phyloP scores from a whole-genome alignment of 805 yeast species.

The Isabelozyma rhagii region DNA sequence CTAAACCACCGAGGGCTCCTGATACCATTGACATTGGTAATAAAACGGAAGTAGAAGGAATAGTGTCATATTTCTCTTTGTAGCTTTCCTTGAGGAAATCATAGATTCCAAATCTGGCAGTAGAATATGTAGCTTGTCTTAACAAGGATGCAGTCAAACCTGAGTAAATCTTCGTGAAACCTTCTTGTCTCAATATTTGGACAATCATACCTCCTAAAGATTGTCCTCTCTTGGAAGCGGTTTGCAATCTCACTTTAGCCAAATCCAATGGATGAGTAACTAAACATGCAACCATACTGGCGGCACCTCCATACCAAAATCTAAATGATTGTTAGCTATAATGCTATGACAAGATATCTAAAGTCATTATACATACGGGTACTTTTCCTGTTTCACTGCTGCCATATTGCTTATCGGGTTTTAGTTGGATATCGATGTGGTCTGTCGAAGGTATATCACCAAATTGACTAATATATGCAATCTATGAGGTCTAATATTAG shows the following conservation, averaged over 20 bases:
- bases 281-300: constrained; percentile 64
- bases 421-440: not conserved
- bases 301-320: constrained; percentile 69
- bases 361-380: not conserved
- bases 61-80: constrained; percentile 36
- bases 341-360: not conserved
- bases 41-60: constrained; percentile 57
- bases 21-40: constrained; percentile 82
- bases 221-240: constrained; percentile 67
- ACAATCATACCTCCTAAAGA: constrained; percentile 59
- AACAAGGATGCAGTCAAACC: constrained; percentile 80
- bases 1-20: constrained; percentile 80
- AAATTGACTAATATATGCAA: not conserved
- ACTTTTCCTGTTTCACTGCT: not conserved
- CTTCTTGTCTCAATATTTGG: constrained; percentile 61
- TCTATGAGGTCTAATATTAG: not conserved
- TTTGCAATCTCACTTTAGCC: constrained; percentile 83
- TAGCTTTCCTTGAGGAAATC: constrained; percentile 63
- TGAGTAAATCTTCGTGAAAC: constrained; percentile 66
- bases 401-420: not conserved
- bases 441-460: not conserved
- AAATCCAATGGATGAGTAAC: constrained; percentile 82
- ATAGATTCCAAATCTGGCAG: constrained; percentile 83
- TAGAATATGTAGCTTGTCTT: constrained; percentile 86
- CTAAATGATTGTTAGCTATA: constrained; percentile 10